phyloP scores from a whole-genome alignment of 768 basidiomycete genomes.

The Kwoniella newhampshirensis region DNA sequence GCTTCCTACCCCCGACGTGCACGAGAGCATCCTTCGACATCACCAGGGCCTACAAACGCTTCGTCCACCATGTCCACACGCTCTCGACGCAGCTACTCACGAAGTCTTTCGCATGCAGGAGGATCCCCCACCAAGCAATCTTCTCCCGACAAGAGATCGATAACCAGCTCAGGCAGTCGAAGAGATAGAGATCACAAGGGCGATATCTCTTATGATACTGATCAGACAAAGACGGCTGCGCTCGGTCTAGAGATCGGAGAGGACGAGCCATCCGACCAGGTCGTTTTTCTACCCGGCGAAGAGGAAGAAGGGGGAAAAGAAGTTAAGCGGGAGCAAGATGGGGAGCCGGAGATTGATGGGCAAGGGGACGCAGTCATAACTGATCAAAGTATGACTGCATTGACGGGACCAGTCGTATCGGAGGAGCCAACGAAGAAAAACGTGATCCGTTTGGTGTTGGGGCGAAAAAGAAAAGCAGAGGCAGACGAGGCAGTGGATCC shows the following conservation, averaged over 20 bases:
- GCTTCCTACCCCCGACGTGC: constrained; percentile 4
- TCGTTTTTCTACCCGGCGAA: neutral
- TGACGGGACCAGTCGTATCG: neutral
- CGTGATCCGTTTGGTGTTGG: constrained; percentile 15
- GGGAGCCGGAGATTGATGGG: neutral
- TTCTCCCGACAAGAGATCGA: constrained; percentile 6
- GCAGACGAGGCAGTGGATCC: neutral
- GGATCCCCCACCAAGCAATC: constrained; percentile 4
- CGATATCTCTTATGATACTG: neutral
- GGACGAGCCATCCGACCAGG: neutral
- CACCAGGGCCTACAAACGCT: constrained; percentile 1
- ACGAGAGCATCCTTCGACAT: constrained; percentile 2
- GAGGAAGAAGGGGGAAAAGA: constrained; percentile 2
- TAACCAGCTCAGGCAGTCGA: neutral
- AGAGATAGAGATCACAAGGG: neutral
- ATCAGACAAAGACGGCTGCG: neutral
- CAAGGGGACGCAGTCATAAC: neutral
- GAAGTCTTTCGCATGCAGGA: constrained; percentile 6
- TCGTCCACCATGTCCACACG: constrained; percentile 12
- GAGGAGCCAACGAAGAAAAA: constrained; percentile 6
- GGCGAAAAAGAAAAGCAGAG: constrained; percentile 18
- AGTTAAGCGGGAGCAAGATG: neutral
- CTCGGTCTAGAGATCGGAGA: constrained; percentile 16
- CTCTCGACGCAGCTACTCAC: constrained; percentile 14
- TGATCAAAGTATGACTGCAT: neutral